Percentiles rank a stretch among this genome's conserved stretches.
These are phyloP conservation scores for Hyaloperonospora brassicae DNA, from an alignment of 352 stramenopile species.

Conservation along the genomic window DNA sequence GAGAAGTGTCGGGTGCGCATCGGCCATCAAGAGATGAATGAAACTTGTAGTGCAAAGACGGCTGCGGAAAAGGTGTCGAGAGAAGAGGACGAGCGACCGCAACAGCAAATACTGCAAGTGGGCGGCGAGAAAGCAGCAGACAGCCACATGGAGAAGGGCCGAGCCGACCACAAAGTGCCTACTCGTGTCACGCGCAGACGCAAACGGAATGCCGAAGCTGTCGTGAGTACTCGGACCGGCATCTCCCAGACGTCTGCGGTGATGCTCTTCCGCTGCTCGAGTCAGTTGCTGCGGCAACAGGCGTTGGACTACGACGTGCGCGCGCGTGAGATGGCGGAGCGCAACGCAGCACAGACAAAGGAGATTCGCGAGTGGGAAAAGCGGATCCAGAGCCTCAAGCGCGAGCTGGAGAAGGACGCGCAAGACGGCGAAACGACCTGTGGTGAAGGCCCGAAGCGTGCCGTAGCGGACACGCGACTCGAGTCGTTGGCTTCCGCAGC, in stretches of 20 bases:
- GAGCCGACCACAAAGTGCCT: constrained; percentile 9
- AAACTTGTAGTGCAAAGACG: too few species aligned
- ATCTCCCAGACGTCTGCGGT: constrained; percentile 24
- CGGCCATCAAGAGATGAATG: too few species aligned
- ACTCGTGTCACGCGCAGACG: constrained; percentile 13
- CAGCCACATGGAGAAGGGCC: neutral
- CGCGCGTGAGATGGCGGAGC: constrained; percentile 34
- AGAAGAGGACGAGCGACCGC: too few species aligned
- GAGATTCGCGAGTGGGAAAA: constrained; percentile 37
- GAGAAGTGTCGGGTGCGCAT: too few species aligned
- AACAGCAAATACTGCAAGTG: neutral
- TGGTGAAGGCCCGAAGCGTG: constrained; percentile 1
- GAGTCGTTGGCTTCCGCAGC: neutral
- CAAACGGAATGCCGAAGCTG: constrained; percentile 12
- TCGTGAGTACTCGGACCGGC: neutral
- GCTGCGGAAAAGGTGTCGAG: too few species aligned
- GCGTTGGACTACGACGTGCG: constrained; percentile 42
- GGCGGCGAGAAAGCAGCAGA: constrained; percentile 2
- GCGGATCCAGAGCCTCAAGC: constrained; percentile 25
- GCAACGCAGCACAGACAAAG: constrained; percentile 20
- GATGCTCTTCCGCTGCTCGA: constrained; percentile 41
- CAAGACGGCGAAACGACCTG: constrained; percentile 11
- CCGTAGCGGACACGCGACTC: constrained; percentile 1
- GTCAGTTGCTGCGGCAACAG: constrained; percentile 28
- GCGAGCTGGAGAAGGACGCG: constrained; percentile 23